A percentile compares a stretch with the other conserved stretches of the same genome.
phyloP scores from a whole-genome alignment of 2,329 filamentous ascomycete species.

The Paecilomyces niveus region DNA sequence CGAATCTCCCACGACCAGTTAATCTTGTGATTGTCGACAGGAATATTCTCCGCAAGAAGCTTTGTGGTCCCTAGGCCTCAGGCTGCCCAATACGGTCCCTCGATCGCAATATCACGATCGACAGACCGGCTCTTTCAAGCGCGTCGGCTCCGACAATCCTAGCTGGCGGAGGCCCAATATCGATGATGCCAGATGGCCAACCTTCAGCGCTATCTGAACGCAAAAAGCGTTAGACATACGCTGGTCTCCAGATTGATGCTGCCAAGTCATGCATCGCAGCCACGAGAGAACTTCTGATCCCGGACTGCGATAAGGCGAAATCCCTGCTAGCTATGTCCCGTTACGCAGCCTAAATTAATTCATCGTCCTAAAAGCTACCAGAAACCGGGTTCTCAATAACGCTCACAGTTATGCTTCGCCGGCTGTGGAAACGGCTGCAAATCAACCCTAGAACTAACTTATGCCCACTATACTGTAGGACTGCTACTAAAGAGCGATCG shows the following conservation, averaged over 20 bases:
- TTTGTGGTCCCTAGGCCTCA: background rate
- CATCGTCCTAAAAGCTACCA: background rate
- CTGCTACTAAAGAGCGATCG: background rate
- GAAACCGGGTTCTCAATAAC: background rate
- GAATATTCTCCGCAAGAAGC: background rate
- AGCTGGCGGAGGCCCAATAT: background rate
- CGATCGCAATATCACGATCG: background rate
- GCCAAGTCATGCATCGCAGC: background rate
- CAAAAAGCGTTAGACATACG: background rate
- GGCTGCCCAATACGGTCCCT: background rate
- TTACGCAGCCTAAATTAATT: background rate
- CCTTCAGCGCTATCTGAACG: background rate
- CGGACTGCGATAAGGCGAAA: background rate
- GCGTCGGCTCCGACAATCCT: background rate
- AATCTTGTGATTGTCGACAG: background rate
- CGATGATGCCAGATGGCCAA: background rate
- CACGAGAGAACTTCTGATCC: background rate
- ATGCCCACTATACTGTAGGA: background rate
- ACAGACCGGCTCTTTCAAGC: background rate
- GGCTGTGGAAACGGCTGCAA: background rate
- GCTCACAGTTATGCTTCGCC: background rate
- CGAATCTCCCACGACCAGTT: background rate
- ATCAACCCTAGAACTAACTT: background rate
- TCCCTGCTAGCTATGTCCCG: background rate
- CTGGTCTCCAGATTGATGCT: background rate